phyloP scores from a whole-genome alignment of 2,329 filamentous ascomycete species.

The Hypocrella siamensis region DNA sequence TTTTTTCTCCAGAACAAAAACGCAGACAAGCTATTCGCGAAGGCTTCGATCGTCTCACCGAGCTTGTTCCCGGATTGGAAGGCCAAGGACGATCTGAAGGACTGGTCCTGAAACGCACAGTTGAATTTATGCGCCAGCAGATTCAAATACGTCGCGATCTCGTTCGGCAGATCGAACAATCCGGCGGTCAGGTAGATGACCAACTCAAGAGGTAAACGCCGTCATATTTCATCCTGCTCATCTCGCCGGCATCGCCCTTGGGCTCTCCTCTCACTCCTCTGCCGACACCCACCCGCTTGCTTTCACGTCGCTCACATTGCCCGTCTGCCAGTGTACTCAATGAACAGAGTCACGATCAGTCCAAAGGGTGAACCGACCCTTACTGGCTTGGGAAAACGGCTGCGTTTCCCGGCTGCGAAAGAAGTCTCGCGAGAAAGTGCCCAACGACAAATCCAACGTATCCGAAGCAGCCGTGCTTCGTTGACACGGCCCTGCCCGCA shows the following conservation, averaged over 20 bases:
- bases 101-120: slow-evolving; percentile 58
- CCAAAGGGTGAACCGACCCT: slow-evolving; percentile 3
- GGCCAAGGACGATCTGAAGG: slow-evolving; percentile 78
- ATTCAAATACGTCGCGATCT: slow-evolving; percentile 42
- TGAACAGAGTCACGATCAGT: slow-evolving; percentile 4
- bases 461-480: too few relatives aligned
- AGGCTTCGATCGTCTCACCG: slow-evolving; percentile 68
- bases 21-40: slow-evolving; percentile 53
- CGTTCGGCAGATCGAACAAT: slow-evolving; percentile 40
- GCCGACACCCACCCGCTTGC: too few relatives aligned
- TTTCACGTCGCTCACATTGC: too few relatives aligned
- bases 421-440: too few relatives aligned
- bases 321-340: slow-evolving; percentile 4
- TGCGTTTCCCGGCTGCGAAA: too few relatives aligned
- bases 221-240: background rate
- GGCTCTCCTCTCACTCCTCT: too few relatives aligned
- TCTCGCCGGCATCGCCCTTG: too few relatives aligned
- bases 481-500: too few relatives aligned
- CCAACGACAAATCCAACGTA: too few relatives aligned
- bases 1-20: slow-evolving; percentile 22
- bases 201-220: slow-evolving; percentile 23
- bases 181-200: slow-evolving; percentile 39
- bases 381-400: too few relatives aligned
- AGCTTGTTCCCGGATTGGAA: slow-evolving; percentile 65
- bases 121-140: slow-evolving; percentile 48